A percentile compares a stretch with the other conserved stretches of the same genome.
Evolutionary conservation across 768 basidiomycete species (phyloP).

Genomic region (Mycena rosella): DNA sequence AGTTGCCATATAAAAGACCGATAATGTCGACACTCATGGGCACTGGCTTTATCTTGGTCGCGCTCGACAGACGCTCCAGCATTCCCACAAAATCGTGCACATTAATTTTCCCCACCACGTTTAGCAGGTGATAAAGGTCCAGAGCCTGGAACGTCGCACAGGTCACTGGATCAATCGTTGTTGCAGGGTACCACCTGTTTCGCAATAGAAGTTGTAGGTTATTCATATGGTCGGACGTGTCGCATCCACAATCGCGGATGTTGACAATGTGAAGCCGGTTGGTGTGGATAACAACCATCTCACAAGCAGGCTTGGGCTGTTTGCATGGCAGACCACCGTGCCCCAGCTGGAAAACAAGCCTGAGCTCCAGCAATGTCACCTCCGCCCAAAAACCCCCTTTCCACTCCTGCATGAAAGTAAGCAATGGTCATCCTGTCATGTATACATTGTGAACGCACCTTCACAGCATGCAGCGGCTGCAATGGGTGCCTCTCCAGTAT

Average conservation of each 20-base stretch:
- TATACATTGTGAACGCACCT: neutral
- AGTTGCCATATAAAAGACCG: neutral
- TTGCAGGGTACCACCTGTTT: conserved; percentile 34
- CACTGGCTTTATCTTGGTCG: neutral
- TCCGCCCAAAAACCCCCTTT: neutral
- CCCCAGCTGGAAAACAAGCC: neutral
- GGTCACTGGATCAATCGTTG: conserved; percentile 22
- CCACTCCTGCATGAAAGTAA: neutral
- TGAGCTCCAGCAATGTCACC: neutral
- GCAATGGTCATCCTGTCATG: neutral
- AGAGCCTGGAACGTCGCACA: conserved; percentile 28
- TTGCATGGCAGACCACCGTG: neutral
- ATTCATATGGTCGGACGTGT: neutral
- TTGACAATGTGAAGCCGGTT: neutral
- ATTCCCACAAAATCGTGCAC: conserved; percentile 31
- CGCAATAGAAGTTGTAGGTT: conserved; percentile 18
- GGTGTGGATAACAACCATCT: neutral
- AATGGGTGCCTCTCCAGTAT: neutral
- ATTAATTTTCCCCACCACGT: conserved; percentile 31
- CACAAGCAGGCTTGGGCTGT: neutral
- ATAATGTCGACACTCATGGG: conserved; percentile 9
- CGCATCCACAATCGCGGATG: neutral
- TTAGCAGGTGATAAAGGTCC: conserved; percentile 28
- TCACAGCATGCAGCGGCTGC: neutral
- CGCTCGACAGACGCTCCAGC: conserved; percentile 13